Evolutionary conservation across 495 filamentous ascomycete species (phyloP).

Genomic region (Neurospora cerealis): DNA sequence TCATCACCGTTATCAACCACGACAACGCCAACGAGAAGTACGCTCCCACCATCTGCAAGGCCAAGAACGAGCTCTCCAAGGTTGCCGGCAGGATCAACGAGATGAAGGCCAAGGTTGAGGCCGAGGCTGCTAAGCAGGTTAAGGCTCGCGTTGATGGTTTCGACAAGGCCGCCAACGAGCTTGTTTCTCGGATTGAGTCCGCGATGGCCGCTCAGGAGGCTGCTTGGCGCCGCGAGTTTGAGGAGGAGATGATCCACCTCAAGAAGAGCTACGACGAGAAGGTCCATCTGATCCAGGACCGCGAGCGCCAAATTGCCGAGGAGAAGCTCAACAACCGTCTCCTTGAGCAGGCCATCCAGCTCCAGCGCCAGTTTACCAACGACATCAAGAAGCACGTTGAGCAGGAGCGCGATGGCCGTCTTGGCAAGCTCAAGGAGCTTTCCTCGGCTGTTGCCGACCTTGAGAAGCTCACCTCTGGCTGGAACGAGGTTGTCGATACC

Average conservation of each 20-base stretch:
- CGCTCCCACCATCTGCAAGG: constrained; percentile 62
- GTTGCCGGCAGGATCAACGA: constrained; percentile 63
- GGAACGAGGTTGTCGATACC: constrained; percentile 76
- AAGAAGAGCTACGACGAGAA: constrained; percentile 66
- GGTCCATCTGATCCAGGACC: constrained; percentile 63
- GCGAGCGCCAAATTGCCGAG: constrained; percentile 64
- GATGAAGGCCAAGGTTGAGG: constrained; percentile 54
- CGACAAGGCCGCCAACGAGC: constrained; percentile 47
- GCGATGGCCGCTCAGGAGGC: constrained; percentile 65
- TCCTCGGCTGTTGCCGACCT: constrained; percentile 66
- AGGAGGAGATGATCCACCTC: constrained; percentile 73
- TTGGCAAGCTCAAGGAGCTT: constrained; percentile 76
- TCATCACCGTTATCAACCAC: constrained; percentile 84
- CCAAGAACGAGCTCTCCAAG: constrained; percentile 71
- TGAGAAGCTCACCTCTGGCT: constrained; percentile 72
- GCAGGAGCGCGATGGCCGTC: constrained; percentile 74
- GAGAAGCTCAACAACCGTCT: constrained; percentile 74
- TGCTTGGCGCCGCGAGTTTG: constrained; percentile 80
- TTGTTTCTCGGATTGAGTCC: constrained; percentile 66
- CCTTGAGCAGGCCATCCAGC: constrained; percentile 78
- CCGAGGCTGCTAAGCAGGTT: constrained; percentile 70
- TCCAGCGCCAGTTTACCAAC: constrained; percentile 72
- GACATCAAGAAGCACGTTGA: constrained; percentile 78
- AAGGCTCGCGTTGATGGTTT: constrained; percentile 49
- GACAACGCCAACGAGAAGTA: constrained; percentile 67